These are phyloP conservation scores for Peribolospora kevripleyi DNA, from an alignment of 768 basidiomycete genomes.

Conservation along the genomic window DNA sequence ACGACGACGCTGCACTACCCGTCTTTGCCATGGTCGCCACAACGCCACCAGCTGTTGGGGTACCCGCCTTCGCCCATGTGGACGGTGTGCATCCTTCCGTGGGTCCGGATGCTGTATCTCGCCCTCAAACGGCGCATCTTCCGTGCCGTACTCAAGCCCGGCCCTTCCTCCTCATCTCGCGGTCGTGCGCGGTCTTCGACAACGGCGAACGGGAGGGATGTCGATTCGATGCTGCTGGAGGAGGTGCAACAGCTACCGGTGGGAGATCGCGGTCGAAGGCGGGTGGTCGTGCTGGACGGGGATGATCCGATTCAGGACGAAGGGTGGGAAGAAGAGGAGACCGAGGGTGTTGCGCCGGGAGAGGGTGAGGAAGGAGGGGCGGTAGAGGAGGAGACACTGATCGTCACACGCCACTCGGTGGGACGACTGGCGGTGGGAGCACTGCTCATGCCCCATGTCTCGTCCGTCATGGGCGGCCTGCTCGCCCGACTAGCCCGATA, in stretches of 20 bases:
- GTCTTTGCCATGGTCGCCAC: slow-evolving; percentile 4
- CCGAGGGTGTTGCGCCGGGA: background rate
- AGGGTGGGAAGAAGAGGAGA: background rate
- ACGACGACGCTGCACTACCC: background rate
- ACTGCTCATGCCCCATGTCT: slow-evolving; percentile 9
- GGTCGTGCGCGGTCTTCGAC: background rate
- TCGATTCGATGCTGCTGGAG: no score
- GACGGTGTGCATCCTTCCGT: slow-evolving; percentile 12
- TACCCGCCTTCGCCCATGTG: slow-evolving; percentile 11
- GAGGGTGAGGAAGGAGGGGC: background rate
- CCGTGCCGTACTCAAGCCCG: slow-evolving; percentile 4
- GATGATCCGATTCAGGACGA: background rate
- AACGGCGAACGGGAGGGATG: background rate
- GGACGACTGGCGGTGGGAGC: slow-evolving; percentile 8
- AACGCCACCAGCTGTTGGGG: slow-evolving; percentile 4
- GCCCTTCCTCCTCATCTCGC: background rate
- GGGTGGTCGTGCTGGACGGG: background rate
- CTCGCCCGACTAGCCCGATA: slow-evolving; percentile 9
- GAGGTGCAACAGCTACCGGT: background rate
- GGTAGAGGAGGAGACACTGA: background rate
- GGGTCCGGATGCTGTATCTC: slow-evolving; percentile 11
- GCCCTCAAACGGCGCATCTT: slow-evolving; percentile 3
- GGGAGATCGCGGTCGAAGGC: background rate
- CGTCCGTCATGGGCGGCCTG: slow-evolving; percentile 6
- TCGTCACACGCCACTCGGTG: background rate